phyloP scores from a whole-genome alignment of 2,329 filamentous ascomycete species.

The Fusarium newnesense region DNA sequence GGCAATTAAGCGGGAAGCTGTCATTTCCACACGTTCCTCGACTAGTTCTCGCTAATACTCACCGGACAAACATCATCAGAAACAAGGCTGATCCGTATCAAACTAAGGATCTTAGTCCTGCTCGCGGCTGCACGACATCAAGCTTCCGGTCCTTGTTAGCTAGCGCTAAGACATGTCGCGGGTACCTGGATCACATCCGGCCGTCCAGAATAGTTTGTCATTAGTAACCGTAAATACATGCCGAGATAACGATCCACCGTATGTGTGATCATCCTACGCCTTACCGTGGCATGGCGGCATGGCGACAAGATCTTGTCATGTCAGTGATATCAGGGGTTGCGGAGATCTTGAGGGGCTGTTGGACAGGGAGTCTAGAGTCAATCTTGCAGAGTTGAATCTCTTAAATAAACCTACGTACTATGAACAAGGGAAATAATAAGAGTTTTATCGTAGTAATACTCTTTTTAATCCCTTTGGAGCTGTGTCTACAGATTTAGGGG shows the following conservation, averaged over 20 bases:
- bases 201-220: neutral
- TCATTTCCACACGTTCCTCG: neutral
- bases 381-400: neutral
- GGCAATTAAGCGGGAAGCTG: neutral
- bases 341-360: neutral
- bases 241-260: constrained; percentile 3
- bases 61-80: neutral
- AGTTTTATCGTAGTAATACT: neutral
- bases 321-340: neutral
- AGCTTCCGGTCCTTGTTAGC: constrained; percentile 13
- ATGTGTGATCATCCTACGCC: neutral
- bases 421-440: neutral
- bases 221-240: neutral
- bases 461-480: neutral
- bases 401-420: neutral
- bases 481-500: neutral
- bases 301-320: constrained; percentile 7
- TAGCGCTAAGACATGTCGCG: constrained; percentile 15
- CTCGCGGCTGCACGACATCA: constrained; percentile 34
- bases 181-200: constrained; percentile 19
- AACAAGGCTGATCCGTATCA: constrained; percentile 19
- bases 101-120: constrained; percentile 23
- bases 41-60: neutral
- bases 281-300: neutral
- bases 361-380: neutral